Evolutionary conservation across 495 filamentous ascomycete species (phyloP), one percentile per base, ranked within the genome.

Genomic region (Hypoxylon intermedium): DNA sequence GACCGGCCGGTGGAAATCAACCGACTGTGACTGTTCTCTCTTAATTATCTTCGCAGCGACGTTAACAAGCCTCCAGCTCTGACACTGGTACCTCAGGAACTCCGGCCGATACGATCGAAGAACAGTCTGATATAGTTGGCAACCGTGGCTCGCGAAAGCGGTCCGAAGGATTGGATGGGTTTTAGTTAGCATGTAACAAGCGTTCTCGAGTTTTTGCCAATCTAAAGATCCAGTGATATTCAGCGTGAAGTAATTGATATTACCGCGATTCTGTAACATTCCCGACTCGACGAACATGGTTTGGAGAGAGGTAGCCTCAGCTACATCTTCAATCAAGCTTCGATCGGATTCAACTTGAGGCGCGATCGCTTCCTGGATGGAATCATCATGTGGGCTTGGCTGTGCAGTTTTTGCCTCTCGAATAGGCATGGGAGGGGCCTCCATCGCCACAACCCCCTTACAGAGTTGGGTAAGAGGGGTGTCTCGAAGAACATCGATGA

Each of bases 101-200:
- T 76, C 74, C 16, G 76, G 67, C 16, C 65, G 60, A 45, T 69
- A 65, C 12, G 72, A 68, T 48, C 73, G 73, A 56, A 79, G 53
- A 9, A 78, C 76, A 0, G 74, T 75, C 51, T 79, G 76, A 47
- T 78, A 81, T 0, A 81, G 68, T 13, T 74, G 68, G 16, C 75
- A 73, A 37, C 72, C 72, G 26, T 75, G 71, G 9, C 71, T 72
- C 5, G 76, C 67, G 21, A 81, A 79, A 0, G 72, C 73, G 0
- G 78, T 79, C 33, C 78, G 76, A 9, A 81, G 60, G 15, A 77
- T 77, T 3, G 78, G 73, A 33, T 81, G 78, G 20, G 76, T 70
- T 20, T 66, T 58, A 6, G 67, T 72, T 11, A 81, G 53, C 11
- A 65, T 69, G 34, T 61, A 65, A 63, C 77, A 79, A 0, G 76